Conservation (phyloP, 1,284 basidiomycete genomes). For the Malassezia japonica region DNA sequence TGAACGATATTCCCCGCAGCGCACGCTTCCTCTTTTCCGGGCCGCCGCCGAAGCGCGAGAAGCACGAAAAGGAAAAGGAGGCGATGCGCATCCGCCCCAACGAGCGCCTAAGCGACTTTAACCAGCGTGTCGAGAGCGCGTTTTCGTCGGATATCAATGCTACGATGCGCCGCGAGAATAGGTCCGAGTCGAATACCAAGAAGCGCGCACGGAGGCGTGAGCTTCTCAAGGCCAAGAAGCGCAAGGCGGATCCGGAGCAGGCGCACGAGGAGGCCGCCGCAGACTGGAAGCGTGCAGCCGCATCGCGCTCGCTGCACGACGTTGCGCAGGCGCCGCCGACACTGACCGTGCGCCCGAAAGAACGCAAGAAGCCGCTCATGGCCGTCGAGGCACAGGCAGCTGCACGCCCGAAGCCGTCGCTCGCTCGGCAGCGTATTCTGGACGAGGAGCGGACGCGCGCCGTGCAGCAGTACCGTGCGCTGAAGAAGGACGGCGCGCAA, state of each 20-base stretch:
- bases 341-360: slow-evolving; percentile 31
- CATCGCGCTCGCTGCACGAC: slow-evolving; percentile 24
- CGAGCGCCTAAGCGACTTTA: slow-evolving; percentile 40
- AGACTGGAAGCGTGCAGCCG: slow-evolving; percentile 3
- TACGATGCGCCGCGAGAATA: slow-evolving; percentile 23
- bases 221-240: slow-evolving; percentile 12
- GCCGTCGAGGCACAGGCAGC: slow-evolving; percentile 1
- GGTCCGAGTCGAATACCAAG: slow-evolving; percentile 27
- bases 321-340: slow-evolving; percentile 34
- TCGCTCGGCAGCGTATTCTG: slow-evolving; percentile 32
- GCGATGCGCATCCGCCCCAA: slow-evolving; percentile 33
- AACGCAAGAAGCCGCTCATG: slow-evolving; percentile 14
- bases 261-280: slow-evolving; percentile 4
- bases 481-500: slow-evolving; percentile 19
- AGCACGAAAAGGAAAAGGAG: slow-evolving; percentile 8
- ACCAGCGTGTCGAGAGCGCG: slow-evolving; percentile 34
- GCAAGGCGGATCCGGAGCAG: background rate
- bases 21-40: slow-evolving; percentile 29
- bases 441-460: slow-evolving; percentile 32
- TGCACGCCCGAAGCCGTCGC: slow-evolving; percentile 23
- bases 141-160: slow-evolving; percentile 28
- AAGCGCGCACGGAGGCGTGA: slow-evolving; percentile 25
- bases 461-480: slow-evolving; percentile 32
- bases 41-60: slow-evolving; percentile 21
- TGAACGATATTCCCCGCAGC: slow-evolving; percentile 30